Evolutionary conservation across 2,329 filamentous ascomycete genomes (phyloP), one percentile per base, ranked within the genome.

Genomic region (Exophiala calicioides): DNA sequence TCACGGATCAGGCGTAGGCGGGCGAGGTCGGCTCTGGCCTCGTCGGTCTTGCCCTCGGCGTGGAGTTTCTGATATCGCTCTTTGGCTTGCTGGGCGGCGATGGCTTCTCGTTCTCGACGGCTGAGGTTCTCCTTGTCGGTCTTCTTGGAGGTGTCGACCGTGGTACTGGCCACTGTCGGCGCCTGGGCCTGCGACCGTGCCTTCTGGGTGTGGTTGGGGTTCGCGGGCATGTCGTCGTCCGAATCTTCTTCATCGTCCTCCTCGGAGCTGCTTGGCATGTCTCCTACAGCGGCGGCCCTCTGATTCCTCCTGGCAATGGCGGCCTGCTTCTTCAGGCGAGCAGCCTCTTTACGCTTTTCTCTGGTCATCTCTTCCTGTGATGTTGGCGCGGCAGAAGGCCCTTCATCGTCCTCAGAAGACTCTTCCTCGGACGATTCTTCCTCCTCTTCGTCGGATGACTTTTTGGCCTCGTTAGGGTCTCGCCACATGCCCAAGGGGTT

Each of bases 41-140:
- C 88, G 52, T 98, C 93, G 33, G 93, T 97, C 82, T 97, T 97
- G 62, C 91, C 91, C 64, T 90, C 86, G 47, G 90, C 88, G 63
- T 96, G 91, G 60, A 96, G 69, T 72, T 94, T 95, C 75, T 89
- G 81, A 65, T 95, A 96, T 58, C 84, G 80, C 75, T 95, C 90
- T 68, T 90, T 90, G 21, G 88, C 89, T 65, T 91, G 86, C 54
- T 86, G 84, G 1, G 90, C 90, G 71, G 95, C 86, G 24, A 93
- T 63, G 2, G 90, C 87, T 73, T 97, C 85, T 15, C 83, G 73
- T 72, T 88, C 85, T 21, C 82, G 77, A 38, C 85, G 76, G 27
- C 79, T 83, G 35, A 88, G 69, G 64, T 86, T 80, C 18, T 69
- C 69, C 43, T 72, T 72, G 29, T 61, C 67, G 29, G 60, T 79